phyloP scores from a whole-genome alignment of 371 early-diverging fungal genomes.

The Circinella umbellata region DNA sequence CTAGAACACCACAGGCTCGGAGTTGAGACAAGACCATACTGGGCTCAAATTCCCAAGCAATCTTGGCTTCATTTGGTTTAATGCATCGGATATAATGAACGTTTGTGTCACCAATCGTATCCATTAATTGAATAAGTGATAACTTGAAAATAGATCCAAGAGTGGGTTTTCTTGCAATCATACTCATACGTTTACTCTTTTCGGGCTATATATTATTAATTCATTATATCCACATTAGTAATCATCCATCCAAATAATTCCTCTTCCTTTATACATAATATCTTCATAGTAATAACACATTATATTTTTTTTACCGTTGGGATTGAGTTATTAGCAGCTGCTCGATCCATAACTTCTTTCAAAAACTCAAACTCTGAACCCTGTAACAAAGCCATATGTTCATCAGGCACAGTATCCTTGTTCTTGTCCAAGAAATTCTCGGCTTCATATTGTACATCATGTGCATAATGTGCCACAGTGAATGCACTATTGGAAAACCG shows the following conservation, averaged over 20 bases:
- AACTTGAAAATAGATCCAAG: conserved; percentile 86
- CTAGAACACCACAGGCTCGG: conserved; percentile 99
- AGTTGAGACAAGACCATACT: conserved; percentile 94
- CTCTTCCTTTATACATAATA: too few relatives aligned
- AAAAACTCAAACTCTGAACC: conserved; percentile 75
- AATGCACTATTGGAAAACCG: conserved; percentile 85
- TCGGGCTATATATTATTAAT: conserved; percentile 28
- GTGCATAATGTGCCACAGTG: conserved; percentile 91
- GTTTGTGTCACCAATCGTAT: conserved; percentile 89
- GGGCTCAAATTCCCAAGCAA: conserved; percentile 89
- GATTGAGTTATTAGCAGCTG: conserved; percentile 44
- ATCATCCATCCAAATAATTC: too few relatives aligned
- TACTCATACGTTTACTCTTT: conserved; percentile 60
- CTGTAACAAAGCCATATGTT: conserved; percentile 76
- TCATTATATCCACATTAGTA: too few relatives aligned
- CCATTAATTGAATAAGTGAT: conserved; percentile 91
- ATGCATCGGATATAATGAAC: conserved; percentile 98
- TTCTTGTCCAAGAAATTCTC: conserved; percentile 99
- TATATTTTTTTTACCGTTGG: conserved; percentile 22
- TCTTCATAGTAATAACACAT: not conserved
- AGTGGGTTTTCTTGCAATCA: conserved; percentile 77
- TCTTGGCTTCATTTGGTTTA: conserved; percentile 95
- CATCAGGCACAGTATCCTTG: conserved; percentile 97
- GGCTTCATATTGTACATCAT: conserved; percentile 87
- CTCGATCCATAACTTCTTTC: conserved; percentile 64